A percentile compares a stretch with the other conserved stretches of the same genome.
phyloP scores from a whole-genome alignment of 129 eudicot genomes.

The Helianthus tuberosus region DNA sequence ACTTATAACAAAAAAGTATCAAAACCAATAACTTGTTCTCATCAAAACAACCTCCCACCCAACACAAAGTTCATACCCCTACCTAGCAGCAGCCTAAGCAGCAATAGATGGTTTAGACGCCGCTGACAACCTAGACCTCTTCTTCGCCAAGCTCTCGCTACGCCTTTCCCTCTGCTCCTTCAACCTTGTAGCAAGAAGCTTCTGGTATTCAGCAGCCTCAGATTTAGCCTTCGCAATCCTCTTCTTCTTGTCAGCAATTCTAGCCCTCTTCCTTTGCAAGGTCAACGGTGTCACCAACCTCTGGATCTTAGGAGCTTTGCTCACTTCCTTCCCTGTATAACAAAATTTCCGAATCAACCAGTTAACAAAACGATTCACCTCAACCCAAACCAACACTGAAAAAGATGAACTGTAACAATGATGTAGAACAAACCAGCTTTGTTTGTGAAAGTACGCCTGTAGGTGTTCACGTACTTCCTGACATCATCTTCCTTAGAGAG shows the following conservation, averaged over 20 bases:
- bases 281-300: conserved; percentile 68
- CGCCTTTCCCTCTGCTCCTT: conserved; percentile 54
- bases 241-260: conserved; percentile 68
- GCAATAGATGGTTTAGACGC: conserved; percentile 7
- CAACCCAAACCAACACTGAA: neutral
- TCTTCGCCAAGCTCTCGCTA: conserved; percentile 14
- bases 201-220: conserved; percentile 68
- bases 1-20: neutral
- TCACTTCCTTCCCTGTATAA: conserved; percentile 48
- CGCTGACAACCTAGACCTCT: conserved; percentile 4
- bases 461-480: conserved; percentile 31
- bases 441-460: conserved; percentile 26
- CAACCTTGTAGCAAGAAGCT: conserved; percentile 65
- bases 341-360: neutral
- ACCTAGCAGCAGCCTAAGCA: conserved; percentile 6
- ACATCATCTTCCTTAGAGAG: conserved; percentile 63
- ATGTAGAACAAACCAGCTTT: conserved; percentile 21
- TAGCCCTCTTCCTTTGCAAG: conserved; percentile 61
- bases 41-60: neutral
- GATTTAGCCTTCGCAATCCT: conserved; percentile 60
- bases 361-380: neutral
- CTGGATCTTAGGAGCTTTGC: conserved; percentile 72
- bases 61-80: neutral
- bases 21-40: neutral
- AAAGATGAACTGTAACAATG: neutral